These are phyloP conservation scores for Alternaria longipes DNA, from an alignment of 2,329 filamentous ascomycete species.

Conservation along the genomic window DNA sequence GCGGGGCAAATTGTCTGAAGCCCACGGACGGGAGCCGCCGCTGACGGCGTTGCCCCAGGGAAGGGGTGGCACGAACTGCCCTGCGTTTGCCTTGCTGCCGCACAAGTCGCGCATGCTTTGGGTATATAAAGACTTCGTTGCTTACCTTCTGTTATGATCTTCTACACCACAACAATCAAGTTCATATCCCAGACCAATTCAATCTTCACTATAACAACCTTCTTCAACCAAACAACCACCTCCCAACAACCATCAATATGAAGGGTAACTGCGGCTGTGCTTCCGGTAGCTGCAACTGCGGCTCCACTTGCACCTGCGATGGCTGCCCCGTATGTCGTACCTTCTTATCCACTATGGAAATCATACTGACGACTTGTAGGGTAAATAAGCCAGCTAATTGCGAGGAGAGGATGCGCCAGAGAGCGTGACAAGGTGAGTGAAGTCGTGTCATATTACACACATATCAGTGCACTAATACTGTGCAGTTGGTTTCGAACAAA, in stretches of 20 bases:
- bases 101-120: conserved; percentile 33
- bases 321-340: conserved; percentile 35
- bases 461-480: not conserved
- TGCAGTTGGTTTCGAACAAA: not conserved
- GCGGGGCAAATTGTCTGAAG: conserved; percentile 6
- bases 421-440: conserved; percentile 6
- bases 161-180: conserved; percentile 1
- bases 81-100: conserved; percentile 11
- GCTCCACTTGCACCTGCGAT: conserved; percentile 34
- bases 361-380: conserved; percentile 12
- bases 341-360: not conserved
- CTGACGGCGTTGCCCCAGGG: not conserved
- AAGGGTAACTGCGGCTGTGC: conserved; percentile 41
- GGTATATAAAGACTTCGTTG: conserved; percentile 22
- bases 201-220: not conserved
- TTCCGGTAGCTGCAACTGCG: conserved; percentile 37
- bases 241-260: conserved; percentile 14
- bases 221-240: conserved; percentile 5
- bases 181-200: not conserved
- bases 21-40: not conserved
- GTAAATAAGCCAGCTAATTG: conserved; percentile 25
- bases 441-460: not conserved
- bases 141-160: not conserved
- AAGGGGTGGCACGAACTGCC: not conserved
- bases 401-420: not conserved